A percentile compares a stretch with the other conserved stretches of the same genome.
Conservation (phyloP, 2,329 filamentous ascomycete species). For the Pseudogymnoascus sp. region DNA sequence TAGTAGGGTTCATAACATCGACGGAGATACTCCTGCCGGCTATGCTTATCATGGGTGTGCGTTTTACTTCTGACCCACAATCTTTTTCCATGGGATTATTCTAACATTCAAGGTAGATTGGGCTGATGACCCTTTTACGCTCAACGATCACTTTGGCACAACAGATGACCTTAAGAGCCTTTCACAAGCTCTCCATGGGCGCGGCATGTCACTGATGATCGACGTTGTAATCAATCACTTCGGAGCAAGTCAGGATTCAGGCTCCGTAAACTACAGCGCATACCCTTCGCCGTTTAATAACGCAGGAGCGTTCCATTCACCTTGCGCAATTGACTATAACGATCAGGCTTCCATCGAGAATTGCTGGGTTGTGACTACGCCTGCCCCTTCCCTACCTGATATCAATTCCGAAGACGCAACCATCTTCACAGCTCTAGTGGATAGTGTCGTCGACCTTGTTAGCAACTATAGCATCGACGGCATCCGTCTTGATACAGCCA, state of each 20-base stretch:
- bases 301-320: slow-evolving; percentile 11
- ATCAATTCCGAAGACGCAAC: slow-evolving; percentile 33
- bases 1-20: slow-evolving; percentile 33
- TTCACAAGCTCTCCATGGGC: slow-evolving; percentile 34
- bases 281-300: slow-evolving; percentile 26
- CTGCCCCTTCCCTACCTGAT: slow-evolving; percentile 32
- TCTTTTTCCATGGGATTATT: background rate
- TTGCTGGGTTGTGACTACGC: slow-evolving; percentile 39
- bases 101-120: slow-evolving; percentile 22
- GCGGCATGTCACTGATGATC: slow-evolving; percentile 40
- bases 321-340: slow-evolving; percentile 22
- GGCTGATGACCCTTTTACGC: slow-evolving; percentile 34
- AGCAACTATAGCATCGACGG: slow-evolving; percentile 39
- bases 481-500: slow-evolving; percentile 40
- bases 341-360: slow-evolving; percentile 30
- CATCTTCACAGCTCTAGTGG: slow-evolving; percentile 30
- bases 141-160: slow-evolving; percentile 40
- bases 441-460: slow-evolving; percentile 34
- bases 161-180: slow-evolving; percentile 37
- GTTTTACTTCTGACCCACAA: background rate
- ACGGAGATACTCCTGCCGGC: slow-evolving; percentile 27
- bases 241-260: background rate
- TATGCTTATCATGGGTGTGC: slow-evolving; percentile 41
- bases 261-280: slow-evolving; percentile 27
- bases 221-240: slow-evolving; percentile 40